Conservation (phyloP, 768 basidiomycete genomes). For the Mycena venus region DNA sequence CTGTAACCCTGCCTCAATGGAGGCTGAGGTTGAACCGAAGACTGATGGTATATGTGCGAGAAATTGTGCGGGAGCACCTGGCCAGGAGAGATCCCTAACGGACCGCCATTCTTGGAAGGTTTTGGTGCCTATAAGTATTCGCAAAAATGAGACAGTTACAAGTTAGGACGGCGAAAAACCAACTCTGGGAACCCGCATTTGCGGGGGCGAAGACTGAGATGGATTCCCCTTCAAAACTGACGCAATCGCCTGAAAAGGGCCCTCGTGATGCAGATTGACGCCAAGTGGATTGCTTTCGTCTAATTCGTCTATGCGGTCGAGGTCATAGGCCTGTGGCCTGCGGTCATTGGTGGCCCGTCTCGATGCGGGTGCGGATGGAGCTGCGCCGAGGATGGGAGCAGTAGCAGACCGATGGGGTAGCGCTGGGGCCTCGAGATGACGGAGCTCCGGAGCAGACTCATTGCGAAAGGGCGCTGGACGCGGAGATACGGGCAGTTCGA, state of each 20-base stretch:
- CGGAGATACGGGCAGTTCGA: neutral
- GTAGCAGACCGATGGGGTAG: slow-evolving; percentile 27
- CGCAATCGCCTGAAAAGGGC: slow-evolving; percentile 79
- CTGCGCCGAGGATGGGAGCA: slow-evolving; percentile 10
- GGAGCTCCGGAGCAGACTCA: slow-evolving; percentile 32
- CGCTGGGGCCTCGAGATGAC: slow-evolving; percentile 22
- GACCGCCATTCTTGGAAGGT: slow-evolving; percentile 46
- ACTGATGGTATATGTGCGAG: slow-evolving; percentile 33
- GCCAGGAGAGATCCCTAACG: slow-evolving; percentile 67
- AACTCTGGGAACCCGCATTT: slow-evolving; percentile 21
- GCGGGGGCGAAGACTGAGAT: slow-evolving; percentile 32
- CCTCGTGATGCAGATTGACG: slow-evolving; percentile 71
- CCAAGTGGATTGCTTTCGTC: slow-evolving; percentile 84
- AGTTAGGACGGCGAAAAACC: neutral
- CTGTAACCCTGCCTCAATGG: slow-evolving; percentile 20
- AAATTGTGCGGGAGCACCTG: slow-evolving; percentile 65
- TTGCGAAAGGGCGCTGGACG: slow-evolving; percentile 11
- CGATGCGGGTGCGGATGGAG: neutral
- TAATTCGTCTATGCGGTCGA: slow-evolving; percentile 84
- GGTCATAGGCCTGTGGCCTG: slow-evolving; percentile 39
- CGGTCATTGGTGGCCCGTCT: slow-evolving; percentile 3
- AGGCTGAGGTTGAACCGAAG: slow-evolving; percentile 21
- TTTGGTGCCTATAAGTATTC: slow-evolving; percentile 15
- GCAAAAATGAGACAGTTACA: slow-evolving; percentile 18
- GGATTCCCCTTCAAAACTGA: slow-evolving; percentile 45